Evolutionary conservation across 129 eudicot species (phyloP), one percentile per base, ranked within the genome.

Genomic region (Tagetes erecta): DNA sequence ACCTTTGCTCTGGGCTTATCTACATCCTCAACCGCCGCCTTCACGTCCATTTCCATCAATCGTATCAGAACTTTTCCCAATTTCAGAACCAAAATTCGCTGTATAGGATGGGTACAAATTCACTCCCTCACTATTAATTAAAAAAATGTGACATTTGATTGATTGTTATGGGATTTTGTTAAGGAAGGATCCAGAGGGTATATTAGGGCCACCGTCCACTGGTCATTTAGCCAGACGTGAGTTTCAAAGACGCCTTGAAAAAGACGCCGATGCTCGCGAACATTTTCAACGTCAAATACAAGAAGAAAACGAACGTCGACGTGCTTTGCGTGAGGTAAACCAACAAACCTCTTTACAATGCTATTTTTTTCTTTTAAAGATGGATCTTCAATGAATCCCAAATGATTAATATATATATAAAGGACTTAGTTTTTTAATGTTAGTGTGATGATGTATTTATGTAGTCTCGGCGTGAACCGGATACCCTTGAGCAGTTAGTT

Each of bases 141-240:
- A n/a, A n/a, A n/a, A n/a, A n/a, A n/a, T n/a, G n/a, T n/a, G n/a
- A n/a, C n/a, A 20, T 20, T 20, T 20, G 27, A 20, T 20, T 20
- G 27, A 20, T 81, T 64, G 10, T 38, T 14, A 71, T 62, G 47
- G 78, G 78, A 56, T 85, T 74, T 41, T 84, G 86, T 80, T 74
- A 90, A 84, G 87, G 86, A 85, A 91, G 99, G 99, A 95, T 75
- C 99, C 97, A 7, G 97, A 95, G 68, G 97, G 99, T 14, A 46
- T 95, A 60, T 70, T 95, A 37, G 89, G 92, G 3, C 87, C 97
- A 30, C 90, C 97, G 39, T 53, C 78, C 47, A 64, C 87, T 13
- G 99, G 99, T 2, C 99, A 91, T 83, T 64, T 95, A 35, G 91
- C 91, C 8, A 79, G 87, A 69, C 83, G 86, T 3, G 96, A 95